Base-by-base conservation (phyloP, 2,329 filamentous ascomycete genomes). In the Elsinoe ampelina region DNA sequence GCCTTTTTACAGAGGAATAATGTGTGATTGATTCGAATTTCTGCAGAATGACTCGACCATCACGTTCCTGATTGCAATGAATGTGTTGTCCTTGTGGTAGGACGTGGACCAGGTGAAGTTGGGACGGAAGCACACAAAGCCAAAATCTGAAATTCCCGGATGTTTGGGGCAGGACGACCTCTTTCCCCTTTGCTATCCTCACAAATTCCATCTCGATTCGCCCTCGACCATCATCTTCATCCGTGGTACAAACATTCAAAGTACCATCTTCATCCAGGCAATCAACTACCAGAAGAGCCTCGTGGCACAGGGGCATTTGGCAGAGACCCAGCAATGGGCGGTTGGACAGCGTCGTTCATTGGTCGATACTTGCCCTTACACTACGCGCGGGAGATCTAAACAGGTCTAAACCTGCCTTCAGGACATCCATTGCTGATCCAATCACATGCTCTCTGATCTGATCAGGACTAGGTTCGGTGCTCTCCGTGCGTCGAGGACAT, bases 21-120 rank as follows among this genome's bases (percentile, higher is more conserved):
- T 35, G 36, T 52, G 48, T 36, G 48, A 52, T 52, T 22, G 48
- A 52, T 19, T 50, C 32, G 34, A 39, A 2, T 8, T 2, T 26
- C 32, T 52, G 48, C 48, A 52, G 48, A 26, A 52, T 52, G 48
- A 52, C 48, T 52, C 48, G 48, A 10, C 35, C 48, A 39, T 52
- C 48, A 52, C 48, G 22, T 15, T 32, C 34, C 48, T 39, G 15
- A 10, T 36, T 19, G 19, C n/a, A 13, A 38, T 34, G 48, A 20
- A 19, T 52, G 48, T 39, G 32, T 39, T 52, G 48, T 52, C 48
- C 17, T 15, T 39, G 32, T 36, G 26, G 12, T 13, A 50, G 26
- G n/a, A n/a, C n/a, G n/a, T n/a, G n/a, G 22, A 26, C 22, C 22
- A 26, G 6, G 19, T 50, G 45, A 50, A 50, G 45, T 32, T n/a